Evolutionary conservation across 75 land plant genomes (phyloP).

Genomic region (Picea sitchensis): DNA sequence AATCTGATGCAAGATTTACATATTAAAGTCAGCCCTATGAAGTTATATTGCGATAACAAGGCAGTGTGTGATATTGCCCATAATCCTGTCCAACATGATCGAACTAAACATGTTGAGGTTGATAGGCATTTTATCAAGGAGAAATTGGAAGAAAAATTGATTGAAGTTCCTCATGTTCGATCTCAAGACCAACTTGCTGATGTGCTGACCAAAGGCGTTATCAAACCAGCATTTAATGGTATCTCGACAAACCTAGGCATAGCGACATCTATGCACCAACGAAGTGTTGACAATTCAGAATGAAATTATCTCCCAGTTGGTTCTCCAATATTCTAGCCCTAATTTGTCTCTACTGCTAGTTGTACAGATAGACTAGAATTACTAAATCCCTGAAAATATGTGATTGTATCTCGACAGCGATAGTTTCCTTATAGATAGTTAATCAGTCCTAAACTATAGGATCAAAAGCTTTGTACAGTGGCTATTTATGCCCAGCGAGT

Average conservation of each 20-base stretch:
- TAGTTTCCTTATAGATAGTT: too few relatives aligned
- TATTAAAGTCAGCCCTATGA: not conserved
- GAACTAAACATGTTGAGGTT: not conserved
- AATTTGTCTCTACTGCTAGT: too few relatives aligned
- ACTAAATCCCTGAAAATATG: too few relatives aligned
- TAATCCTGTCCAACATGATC: constrained; percentile 12
- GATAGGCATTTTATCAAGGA: not conserved
- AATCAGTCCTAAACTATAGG: too few relatives aligned
- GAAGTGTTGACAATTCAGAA: not conserved
- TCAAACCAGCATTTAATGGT: not conserved
- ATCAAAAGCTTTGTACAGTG: too few relatives aligned
- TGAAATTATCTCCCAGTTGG: not conserved
- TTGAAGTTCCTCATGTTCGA: not conserved
- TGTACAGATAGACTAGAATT: too few relatives aligned
- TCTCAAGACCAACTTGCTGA: not conserved
- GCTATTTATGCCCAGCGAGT: too few relatives aligned
- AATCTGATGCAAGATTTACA: not conserved
- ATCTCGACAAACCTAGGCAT: not conserved
- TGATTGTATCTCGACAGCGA: too few relatives aligned
- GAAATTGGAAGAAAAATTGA: not conserved
- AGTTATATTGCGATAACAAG: not conserved
- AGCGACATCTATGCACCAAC: not conserved
- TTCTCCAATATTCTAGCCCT: not conserved
- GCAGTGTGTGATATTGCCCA: not conserved
- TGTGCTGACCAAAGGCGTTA: not conserved